Base-by-base conservation (phyloP, 768 basidiomycete species). In the Naganishia kalamii region DNA sequence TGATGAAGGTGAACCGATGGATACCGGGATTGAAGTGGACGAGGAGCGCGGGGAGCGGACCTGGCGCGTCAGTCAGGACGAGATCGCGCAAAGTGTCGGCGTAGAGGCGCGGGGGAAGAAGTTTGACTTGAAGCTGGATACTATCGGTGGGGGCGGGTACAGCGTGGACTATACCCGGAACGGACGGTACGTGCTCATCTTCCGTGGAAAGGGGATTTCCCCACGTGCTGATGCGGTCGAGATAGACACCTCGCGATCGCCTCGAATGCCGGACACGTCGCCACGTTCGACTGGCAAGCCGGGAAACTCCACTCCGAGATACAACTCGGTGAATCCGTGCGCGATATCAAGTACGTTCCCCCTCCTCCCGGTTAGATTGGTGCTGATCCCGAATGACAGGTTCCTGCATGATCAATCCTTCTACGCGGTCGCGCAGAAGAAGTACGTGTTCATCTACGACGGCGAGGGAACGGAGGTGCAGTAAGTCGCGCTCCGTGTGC, bases 371-470 rank as follows among this genome's bases (percentile, higher is more conserved):
- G 5, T 54, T 54, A 23, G 2, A 29, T 44, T 15, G 37, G n/a
- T 54, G 37, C 57, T 21, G 10, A n/a, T 15, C 13, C 43, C 13
- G 11, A 25, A n/a, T n/a, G 32, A 4, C 65, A 92, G 89, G 19
- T 97, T 92, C 73, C 79, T 99, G 7, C 93, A 97, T 73, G 90
- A 94, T 69, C 90, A 96, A 59, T 87, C 89, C 0, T 89, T 87
- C 78, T 92, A 88, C 72, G 94, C 94, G 1, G 92, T 96, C 10
- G 94, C 94, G 0, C 94, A 99, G 79, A 89, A 90, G 78, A 89
- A 92, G 82, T 90, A 94, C 74, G 89, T 88, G 19, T 99, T 89
- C 78, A 91, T 99, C 48, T 98, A 99, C 69, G 96, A 98, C 78
- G 84, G 87, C 33, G 85, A 91, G 70, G 94, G 96, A 23, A 88